Percentiles rank a stretch among this genome's conserved stretches.
These are phyloP conservation scores for Cenchrus fungigraminus DNA, from an alignment of 176 grass and related monocot species.

Conservation along the genomic window DNA sequence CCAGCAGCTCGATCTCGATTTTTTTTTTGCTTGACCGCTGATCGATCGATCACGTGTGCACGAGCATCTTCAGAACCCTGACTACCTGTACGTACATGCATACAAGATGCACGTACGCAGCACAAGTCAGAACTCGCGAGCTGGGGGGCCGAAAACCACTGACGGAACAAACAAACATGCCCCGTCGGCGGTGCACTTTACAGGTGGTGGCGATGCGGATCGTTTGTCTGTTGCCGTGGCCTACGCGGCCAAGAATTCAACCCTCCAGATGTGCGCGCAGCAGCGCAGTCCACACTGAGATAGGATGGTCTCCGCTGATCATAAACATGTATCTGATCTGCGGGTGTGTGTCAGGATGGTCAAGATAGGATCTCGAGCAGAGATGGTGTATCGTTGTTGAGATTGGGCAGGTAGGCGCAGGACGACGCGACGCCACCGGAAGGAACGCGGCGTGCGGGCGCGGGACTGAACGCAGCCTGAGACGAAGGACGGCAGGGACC, in stretches of 20 bases:
- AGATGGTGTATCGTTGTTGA: background rate
- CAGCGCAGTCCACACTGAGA: background rate
- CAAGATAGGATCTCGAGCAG: background rate
- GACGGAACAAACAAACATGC: background rate
- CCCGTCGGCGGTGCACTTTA: background rate
- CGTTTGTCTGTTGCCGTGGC: constrained; percentile 1
- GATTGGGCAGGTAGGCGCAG: background rate
- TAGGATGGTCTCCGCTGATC: background rate
- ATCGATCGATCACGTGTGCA: background rate
- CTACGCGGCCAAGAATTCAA: background rate
- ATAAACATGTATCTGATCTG: background rate
- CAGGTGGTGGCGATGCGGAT: background rate
- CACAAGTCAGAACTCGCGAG: background rate
- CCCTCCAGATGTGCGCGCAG: background rate
- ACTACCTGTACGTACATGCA: background rate
- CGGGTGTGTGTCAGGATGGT: background rate
- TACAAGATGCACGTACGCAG: background rate
- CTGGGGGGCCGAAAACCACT: background rate
- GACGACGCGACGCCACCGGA: constrained; percentile 45
- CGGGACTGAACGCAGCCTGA: constrained; percentile 28
- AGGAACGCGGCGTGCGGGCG: constrained; percentile 34
- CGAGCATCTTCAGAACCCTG: constrained; percentile 7
- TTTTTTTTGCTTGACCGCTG: background rate
- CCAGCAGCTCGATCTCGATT: background rate
- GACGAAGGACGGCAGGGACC: background rate